Percentiles rank a stretch among this genome's conserved stretches.
Conservation (phyloP, 345 rosid genomes). For the Nephelium lappaceum region DNA sequence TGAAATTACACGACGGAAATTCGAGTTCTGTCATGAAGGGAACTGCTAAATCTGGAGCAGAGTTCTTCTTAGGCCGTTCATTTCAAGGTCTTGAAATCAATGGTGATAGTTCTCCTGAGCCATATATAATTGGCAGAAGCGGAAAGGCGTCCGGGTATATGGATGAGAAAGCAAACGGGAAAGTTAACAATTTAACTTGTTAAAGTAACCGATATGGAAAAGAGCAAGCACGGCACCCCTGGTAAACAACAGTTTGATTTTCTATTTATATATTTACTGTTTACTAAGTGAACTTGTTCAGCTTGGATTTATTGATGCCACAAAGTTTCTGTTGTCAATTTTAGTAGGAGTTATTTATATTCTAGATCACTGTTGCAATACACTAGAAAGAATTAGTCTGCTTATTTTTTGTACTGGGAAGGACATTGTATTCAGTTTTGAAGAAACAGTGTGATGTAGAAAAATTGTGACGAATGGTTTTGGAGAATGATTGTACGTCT, state of each 20-base stretch:
- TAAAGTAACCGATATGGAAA: neutral
- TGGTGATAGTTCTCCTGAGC: conserved; percentile 48
- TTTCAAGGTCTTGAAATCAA: conserved; percentile 78
- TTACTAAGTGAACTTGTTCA: neutral
- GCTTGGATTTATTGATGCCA: neutral
- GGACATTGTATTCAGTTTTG: neutral
- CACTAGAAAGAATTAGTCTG: neutral
- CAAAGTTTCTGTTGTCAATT: neutral
- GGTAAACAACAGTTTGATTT: neutral
- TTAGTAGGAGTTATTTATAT: neutral
- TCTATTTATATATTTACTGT: neutral
- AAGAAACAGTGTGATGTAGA: neutral
- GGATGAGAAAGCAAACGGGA: conserved; percentile 44
- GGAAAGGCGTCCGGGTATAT: conserved; percentile 74
- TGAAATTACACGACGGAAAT: conserved; percentile 57
- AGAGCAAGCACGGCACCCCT: neutral
- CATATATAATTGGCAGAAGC: conserved; percentile 65
- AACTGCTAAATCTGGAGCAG: conserved; percentile 74
- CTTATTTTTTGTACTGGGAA: neutral
- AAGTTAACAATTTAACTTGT: conserved; percentile 1
- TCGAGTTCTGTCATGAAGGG: conserved; percentile 48
- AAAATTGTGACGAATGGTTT: neutral
- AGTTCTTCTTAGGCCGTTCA: conserved; percentile 61
- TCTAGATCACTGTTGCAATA: neutral
- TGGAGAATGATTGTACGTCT: neutral